A percentile compares a stretch with the other conserved stretches of the same genome.
phyloP scores from a whole-genome alignment of 805 yeast species.

The Kazachstania bromeliacearum region DNA sequence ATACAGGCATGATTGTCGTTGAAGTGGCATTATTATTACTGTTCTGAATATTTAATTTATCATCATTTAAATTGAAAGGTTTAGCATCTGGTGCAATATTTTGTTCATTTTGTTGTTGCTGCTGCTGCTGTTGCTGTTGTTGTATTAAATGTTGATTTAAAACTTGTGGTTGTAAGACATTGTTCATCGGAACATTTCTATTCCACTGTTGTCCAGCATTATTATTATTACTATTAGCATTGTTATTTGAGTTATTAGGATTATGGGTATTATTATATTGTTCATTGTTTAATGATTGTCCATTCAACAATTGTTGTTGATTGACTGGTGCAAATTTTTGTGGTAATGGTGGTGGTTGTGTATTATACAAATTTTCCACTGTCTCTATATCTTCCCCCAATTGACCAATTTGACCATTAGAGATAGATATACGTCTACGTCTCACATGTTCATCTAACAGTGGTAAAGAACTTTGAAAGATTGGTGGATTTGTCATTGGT shows the following conservation, averaged over 20 bases:
- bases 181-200: not conserved
- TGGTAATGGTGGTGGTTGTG: constrained; percentile 23
- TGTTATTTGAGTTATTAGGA: not conserved
- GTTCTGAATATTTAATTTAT: not conserved
- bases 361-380: constrained; percentile 32
- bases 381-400: constrained; percentile 37
- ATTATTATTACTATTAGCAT: not conserved
- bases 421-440: constrained; percentile 61
- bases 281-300: no score
- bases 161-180: not conserved
- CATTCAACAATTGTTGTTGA: constrained; percentile 9
- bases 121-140: constrained; percentile 5
- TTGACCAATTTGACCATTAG: constrained; percentile 81
- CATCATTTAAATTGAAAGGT: no score
- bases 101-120: not conserved
- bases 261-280: constrained; percentile 1
- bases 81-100: no score
- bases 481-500: constrained; percentile 39
- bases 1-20: no score
- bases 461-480: constrained; percentile 35
- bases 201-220: not conserved
- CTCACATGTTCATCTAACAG: constrained; percentile 24
- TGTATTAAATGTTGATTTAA: not conserved
- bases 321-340: constrained; percentile 3
- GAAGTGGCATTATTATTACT: constrained; percentile 1